Conservation (phyloP, 306 rosid genomes). For the Luffa aegyptiaca region DNA sequence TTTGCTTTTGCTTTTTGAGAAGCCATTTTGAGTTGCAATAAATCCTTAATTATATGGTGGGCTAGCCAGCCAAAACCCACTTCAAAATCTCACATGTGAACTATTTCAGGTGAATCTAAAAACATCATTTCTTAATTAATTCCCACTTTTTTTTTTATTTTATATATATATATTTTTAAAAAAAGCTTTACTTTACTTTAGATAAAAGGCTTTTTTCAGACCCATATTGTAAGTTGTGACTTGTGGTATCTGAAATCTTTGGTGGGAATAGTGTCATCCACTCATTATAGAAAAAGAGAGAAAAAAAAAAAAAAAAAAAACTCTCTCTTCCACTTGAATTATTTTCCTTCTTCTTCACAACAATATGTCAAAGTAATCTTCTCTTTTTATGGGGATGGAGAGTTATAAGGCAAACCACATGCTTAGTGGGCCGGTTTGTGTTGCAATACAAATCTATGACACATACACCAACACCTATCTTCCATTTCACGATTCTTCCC, state of each 20-base stretch:
- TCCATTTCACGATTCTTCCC: neutral
- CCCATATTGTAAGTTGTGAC: neutral
- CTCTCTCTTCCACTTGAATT: neutral
- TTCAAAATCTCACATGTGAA: neutral
- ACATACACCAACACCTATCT: neutral
- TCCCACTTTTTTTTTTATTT: neutral
- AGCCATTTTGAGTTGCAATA: neutral
- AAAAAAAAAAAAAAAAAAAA: neutral
- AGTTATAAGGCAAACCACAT: neutral
- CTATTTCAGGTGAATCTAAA: slow-evolving; percentile 12
- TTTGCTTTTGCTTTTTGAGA: slow-evolving; percentile 13
- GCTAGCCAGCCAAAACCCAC: slow-evolving; percentile 19
- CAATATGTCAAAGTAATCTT: neutral
- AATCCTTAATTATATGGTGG: neutral
- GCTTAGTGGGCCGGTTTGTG: slow-evolving; percentile 11
- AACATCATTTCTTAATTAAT: neutral
- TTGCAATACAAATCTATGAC: slow-evolving; percentile 4
- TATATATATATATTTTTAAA: too few species aligned
- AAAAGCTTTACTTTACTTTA: neutral
- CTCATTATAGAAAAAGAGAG: neutral
- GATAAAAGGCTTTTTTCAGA: neutral
- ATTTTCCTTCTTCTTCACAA: neutral
- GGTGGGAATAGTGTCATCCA: slow-evolving; percentile 11
- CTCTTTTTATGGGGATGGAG: neutral
- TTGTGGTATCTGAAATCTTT: neutral